phyloP scores from a whole-genome alignment of 192 early-diverging fungal genomes.

The Lobulomyces angularis region DNA sequence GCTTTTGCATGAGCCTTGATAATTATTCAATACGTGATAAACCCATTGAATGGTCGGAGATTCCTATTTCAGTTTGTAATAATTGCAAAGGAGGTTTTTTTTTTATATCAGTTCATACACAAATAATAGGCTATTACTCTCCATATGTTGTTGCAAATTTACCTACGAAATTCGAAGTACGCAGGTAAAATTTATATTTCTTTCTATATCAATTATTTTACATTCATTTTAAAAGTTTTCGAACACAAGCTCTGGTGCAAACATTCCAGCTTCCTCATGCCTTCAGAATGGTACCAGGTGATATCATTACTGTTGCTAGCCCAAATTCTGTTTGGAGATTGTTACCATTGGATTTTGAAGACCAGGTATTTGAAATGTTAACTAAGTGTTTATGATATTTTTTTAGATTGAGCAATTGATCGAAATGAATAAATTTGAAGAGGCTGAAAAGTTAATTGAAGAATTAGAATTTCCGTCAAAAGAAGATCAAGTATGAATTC shows the following conservation, averaged over 20 bases:
- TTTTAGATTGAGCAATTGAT: slow-evolving; percentile 36
- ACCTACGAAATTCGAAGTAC: too few species aligned
- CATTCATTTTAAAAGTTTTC: slow-evolving; percentile 80
- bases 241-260: slow-evolving; percentile 72
- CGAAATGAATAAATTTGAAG: slow-evolving; percentile 17
- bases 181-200: too few species aligned
- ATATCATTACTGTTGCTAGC: slow-evolving; percentile 24
- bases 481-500: slow-evolving; percentile 35
- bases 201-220: too few species aligned
- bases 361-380: slow-evolving; percentile 22
- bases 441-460: slow-evolving; percentile 35
- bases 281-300: slow-evolving; percentile 8
- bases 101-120: too few species aligned
- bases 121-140: too few species aligned
- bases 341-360: slow-evolving; percentile 41
- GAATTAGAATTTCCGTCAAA: slow-evolving; percentile 37
- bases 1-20: too few species aligned
- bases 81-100: too few species aligned
- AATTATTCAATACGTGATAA: too few species aligned
- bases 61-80: too few species aligned
- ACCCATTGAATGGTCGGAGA: too few species aligned
- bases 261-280: slow-evolving; percentile 54
- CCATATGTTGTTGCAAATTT: too few species aligned
- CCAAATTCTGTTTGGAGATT: slow-evolving; percentile 28
- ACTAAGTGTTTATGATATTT: not conserved